Evolutionary conservation across 805 yeast genomes (phyloP).

Genomic region (Candida insectalens): DNA sequence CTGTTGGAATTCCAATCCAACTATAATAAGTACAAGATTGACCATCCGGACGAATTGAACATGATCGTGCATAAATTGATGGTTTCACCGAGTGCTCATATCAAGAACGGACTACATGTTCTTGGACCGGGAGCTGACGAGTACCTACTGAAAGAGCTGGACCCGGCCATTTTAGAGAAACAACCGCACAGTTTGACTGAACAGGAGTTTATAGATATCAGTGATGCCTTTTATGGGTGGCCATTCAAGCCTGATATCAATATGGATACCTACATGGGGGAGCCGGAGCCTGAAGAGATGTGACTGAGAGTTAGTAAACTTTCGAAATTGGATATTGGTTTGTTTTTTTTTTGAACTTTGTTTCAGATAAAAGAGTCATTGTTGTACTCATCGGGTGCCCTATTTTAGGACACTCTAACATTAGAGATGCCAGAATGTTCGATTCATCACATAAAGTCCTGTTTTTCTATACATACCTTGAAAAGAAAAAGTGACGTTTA

Average conservation of each 20-base stretch:
- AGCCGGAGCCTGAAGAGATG: slow-evolving; percentile 1
- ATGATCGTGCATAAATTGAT: slow-evolving; percentile 55
- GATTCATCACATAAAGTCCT: too few species aligned
- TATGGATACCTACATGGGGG: slow-evolving; percentile 15
- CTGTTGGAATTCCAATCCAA: slow-evolving; percentile 24
- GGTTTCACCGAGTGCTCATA: slow-evolving; percentile 29
- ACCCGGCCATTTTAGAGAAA: slow-evolving; percentile 31
- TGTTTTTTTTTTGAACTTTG: too few species aligned
- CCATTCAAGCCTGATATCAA: slow-evolving; percentile 59
- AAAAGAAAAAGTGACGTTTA: slow-evolving; percentile 38
- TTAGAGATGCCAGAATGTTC: slow-evolving; percentile 96
- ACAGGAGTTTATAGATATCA: slow-evolving; percentile 45
- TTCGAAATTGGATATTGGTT: too few species aligned
- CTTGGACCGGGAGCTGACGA: slow-evolving; percentile 79
- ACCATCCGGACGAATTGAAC: slow-evolving; percentile 50
- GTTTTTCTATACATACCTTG: too few species aligned
- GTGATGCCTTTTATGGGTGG: slow-evolving; percentile 57
- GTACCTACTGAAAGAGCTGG: slow-evolving; percentile 28
- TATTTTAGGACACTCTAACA: slow-evolving; percentile 56
- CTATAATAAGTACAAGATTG: slow-evolving; percentile 17
- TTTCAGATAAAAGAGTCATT: slow-evolving; percentile 59
- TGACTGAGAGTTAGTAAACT: too few species aligned
- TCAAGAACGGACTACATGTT: slow-evolving; percentile 36
- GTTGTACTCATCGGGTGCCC: slow-evolving; percentile 72
- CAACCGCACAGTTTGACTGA: slow-evolving; percentile 37